Evolutionary conservation across 2,329 filamentous ascomycete species (phyloP).

Genomic region (Alternaria consortialis): DNA sequence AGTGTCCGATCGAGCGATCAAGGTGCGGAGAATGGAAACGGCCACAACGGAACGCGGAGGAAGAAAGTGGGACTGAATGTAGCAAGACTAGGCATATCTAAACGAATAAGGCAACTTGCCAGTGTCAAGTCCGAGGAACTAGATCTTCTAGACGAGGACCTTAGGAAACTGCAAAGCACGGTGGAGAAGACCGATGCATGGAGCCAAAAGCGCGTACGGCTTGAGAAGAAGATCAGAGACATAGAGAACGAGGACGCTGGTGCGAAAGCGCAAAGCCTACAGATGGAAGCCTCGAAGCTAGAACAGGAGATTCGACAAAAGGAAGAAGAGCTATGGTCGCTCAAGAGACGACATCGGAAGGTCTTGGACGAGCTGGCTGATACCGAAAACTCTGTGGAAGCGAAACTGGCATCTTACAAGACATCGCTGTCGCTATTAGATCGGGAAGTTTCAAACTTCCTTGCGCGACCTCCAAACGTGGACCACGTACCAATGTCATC

Average conservation of each 20-base stretch:
- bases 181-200: conserved; percentile 68
- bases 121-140: conserved; percentile 74
- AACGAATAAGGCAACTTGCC: conserved; percentile 70
- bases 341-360: conserved; percentile 68
- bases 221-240: conserved; percentile 64
- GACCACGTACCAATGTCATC: conserved; percentile 39
- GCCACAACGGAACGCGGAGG: conserved; percentile 52
- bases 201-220: conserved; percentile 63
- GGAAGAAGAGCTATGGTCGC: conserved; percentile 68
- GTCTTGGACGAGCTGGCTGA: conserved; percentile 69
- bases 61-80: conserved; percentile 66
- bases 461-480: conserved; percentile 64
- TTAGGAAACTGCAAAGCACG: conserved; percentile 65
- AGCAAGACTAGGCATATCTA: conserved; percentile 71
- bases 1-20: conserved; percentile 47
- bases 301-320: conserved; percentile 71
- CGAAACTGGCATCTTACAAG: conserved; percentile 75
- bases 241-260: conserved; percentile 66
- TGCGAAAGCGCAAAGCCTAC: conserved; percentile 62
- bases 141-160: conserved; percentile 65
- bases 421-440: conserved; percentile 73
- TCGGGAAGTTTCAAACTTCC: conserved; percentile 66
- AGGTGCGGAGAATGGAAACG: conserved; percentile 28
- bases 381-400: conserved; percentile 71
- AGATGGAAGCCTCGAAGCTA: conserved; percentile 62